Conservation (phyloP, 441 rosid species). For the Aleurites moluccanus region DNA sequence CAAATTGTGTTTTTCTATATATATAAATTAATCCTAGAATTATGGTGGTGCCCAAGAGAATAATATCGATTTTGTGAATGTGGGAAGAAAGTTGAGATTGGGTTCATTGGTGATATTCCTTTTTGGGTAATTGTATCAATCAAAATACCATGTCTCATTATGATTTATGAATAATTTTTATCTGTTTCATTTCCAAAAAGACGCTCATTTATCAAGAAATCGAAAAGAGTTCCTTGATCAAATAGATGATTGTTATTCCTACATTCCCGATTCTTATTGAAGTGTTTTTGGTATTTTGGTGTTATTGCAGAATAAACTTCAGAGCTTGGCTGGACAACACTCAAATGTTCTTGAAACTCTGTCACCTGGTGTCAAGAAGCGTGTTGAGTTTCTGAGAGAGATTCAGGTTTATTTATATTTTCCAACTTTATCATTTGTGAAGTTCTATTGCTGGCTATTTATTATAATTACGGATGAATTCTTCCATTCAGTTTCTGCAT, state of each 20-base stretch:
- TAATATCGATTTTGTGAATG: neutral
- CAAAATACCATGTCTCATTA: neutral
- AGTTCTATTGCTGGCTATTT: neutral
- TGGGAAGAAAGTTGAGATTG: neutral
- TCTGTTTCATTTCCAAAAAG: neutral
- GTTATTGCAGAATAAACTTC: constrained; percentile 64
- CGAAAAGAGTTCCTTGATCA: neutral
- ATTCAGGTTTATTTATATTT: constrained; percentile 47
- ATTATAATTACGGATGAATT: neutral
- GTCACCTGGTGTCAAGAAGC: constrained; percentile 46
- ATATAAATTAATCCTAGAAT: too few relatives aligned
- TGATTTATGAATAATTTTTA: neutral
- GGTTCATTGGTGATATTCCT: neutral
- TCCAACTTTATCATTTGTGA: neutral
- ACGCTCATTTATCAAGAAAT: neutral
- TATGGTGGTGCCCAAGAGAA: neutral
- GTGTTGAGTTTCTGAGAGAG: constrained; percentile 70
- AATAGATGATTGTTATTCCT: neutral
- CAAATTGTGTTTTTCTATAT: neutral
- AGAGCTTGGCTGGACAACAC: constrained; percentile 75
- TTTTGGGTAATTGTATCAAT: neutral
- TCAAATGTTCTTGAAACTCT: constrained; percentile 62
- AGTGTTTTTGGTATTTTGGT: neutral
- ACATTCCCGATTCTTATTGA: neutral
- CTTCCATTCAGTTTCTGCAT: neutral